Evolutionary conservation across 345 rosid genomes (phyloP).

Genomic region (Lumnitzera racemosa): DNA sequence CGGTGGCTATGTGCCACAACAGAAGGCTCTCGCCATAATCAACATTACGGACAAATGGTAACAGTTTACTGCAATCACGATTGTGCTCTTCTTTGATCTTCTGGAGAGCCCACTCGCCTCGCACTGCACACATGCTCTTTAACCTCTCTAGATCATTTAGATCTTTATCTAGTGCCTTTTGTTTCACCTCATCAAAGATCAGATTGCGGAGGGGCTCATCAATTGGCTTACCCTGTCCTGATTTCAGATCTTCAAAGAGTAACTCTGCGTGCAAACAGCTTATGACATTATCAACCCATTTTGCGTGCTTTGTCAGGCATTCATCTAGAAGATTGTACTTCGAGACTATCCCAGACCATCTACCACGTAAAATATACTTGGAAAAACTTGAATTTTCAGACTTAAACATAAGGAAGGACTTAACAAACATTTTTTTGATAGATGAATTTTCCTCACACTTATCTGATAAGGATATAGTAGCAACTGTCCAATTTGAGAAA

Average conservation of each 20-base stretch:
- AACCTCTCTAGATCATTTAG: neutral
- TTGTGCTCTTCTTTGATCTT: too few species aligned
- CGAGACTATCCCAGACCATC: neutral
- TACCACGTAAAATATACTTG: neutral
- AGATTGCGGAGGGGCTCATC: neutral
- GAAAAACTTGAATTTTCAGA: neutral
- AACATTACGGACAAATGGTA: neutral
- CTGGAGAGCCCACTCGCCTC: neutral
- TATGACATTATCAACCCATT: neutral
- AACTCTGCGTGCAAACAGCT: too few species aligned
- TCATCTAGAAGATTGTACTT: neutral
- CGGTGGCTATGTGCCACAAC: slow-evolving; percentile 27
- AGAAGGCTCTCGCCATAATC: slow-evolving; percentile 17
- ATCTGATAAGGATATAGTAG: neutral
- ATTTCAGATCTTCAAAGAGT: neutral
- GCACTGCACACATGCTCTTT: neutral
- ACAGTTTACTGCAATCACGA: neutral
- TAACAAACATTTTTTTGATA: neutral
- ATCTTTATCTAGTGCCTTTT: rapidly evolving
- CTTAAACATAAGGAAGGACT: neutral
- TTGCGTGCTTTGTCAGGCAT: neutral
- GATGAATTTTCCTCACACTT: neutral
- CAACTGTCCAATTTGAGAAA: slow-evolving; percentile 16
- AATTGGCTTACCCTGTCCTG: neutral
- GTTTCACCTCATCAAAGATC: neutral